Conservation (phyloP, 2,329 filamentous ascomycete genomes). For the Paracorniculantispora psalliotae region DNA sequence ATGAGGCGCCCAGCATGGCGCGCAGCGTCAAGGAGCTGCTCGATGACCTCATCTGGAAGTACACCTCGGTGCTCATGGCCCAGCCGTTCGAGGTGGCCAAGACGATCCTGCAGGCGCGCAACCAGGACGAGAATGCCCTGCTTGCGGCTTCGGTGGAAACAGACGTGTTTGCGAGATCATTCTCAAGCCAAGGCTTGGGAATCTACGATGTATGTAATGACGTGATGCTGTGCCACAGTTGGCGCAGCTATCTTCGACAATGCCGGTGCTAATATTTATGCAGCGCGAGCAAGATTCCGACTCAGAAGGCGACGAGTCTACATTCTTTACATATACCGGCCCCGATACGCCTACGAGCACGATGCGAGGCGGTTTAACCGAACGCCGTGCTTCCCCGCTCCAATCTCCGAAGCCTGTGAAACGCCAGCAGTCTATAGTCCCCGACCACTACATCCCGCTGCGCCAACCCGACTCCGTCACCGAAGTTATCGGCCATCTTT, state of each 20-base stretch:
- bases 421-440: slow-evolving; percentile 29
- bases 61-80: slow-evolving; percentile 79
- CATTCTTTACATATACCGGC: slow-evolving; percentile 72
- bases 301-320: slow-evolving; percentile 71
- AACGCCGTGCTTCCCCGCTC: slow-evolving; percentile 30
- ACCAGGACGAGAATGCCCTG: slow-evolving; percentile 45
- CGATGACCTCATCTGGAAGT: slow-evolving; percentile 87
- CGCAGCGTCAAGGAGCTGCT: slow-evolving; percentile 71
- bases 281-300: slow-evolving; percentile 48
- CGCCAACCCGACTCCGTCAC: slow-evolving; percentile 75
- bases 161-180: slow-evolving; percentile 24
- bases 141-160: slow-evolving; percentile 20
- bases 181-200: slow-evolving; percentile 29
- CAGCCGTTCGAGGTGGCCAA: slow-evolving; percentile 98
- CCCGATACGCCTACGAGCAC: slow-evolving; percentile 51
- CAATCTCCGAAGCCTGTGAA: slow-evolving; percentile 19
- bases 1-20: slow-evolving; percentile 68
- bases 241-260: background rate
- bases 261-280: background rate
- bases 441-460: slow-evolving; percentile 61
- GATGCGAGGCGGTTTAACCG: slow-evolving; percentile 25
- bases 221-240: background rate
- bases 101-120: slow-evolving; percentile 76
- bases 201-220: slow-evolving; percentile 29
- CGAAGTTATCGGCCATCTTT: slow-evolving; percentile 81